Evolutionary conservation across 768 basidiomycete species (phyloP).

Genomic region (Lactarius psammicola): DNA sequence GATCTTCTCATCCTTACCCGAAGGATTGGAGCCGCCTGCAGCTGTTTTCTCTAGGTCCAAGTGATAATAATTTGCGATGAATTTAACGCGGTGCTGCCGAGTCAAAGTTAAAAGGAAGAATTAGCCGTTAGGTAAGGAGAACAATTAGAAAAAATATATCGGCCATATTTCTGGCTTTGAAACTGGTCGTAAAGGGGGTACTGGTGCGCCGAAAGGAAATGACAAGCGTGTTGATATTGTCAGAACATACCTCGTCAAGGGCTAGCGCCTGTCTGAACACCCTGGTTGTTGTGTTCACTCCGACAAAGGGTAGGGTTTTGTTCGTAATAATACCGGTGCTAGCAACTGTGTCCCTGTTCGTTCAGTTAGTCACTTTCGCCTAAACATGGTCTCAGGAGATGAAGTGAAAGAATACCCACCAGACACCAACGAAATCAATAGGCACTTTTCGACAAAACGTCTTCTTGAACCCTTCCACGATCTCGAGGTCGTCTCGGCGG

Average conservation of each 20-base stretch:
- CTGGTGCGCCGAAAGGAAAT: background rate
- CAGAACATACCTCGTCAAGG: slow-evolving; percentile 62
- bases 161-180: background rate
- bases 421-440: slow-evolving; percentile 80
- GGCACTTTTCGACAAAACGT: slow-evolving; percentile 66
- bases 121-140: no score
- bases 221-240: no score
- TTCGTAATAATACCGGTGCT: slow-evolving; percentile 67
- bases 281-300: slow-evolving; percentile 58
- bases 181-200: background rate
- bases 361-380: background rate
- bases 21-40: background rate
- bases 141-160: background rate
- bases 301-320: slow-evolving; percentile 64
- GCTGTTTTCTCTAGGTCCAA: slow-evolving; percentile 33
- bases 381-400: no score
- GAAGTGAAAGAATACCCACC: slow-evolving; percentile 43
- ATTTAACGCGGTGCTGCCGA: slow-evolving; percentile 60
- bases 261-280: slow-evolving; percentile 76
- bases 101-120: background rate
- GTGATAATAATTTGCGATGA: slow-evolving; percentile 63
- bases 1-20: background rate
- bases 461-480: slow-evolving; percentile 67
- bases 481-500: slow-evolving; percentile 39
- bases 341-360: slow-evolving; percentile 70